Evolutionary conservation across 768 basidiomycete genomes (phyloP), one percentile per base, ranked within the genome.

Genomic region (Russula dissimulans): DNA sequence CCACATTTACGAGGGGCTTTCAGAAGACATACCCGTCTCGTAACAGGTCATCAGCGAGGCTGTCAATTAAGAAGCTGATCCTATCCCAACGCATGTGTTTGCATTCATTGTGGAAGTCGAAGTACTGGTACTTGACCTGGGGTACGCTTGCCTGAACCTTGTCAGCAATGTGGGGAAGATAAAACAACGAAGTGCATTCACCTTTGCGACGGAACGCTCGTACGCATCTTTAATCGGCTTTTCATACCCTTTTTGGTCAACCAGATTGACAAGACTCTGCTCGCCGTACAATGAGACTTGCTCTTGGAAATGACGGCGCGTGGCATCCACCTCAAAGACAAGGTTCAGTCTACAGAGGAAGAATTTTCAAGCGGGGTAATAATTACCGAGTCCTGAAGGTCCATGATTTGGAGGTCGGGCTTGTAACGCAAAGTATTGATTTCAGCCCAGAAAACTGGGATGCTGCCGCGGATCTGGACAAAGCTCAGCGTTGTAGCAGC

Each of bases 21-120:
- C 43, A 42, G 34, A 36, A 38, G 42, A 42, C 80, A 43, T 67
- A 89, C 91, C 89, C 87, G 64, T 91, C 79, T 57, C 75, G 76
- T 44, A 77, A 71, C 38, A 94, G 73, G 64, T 90, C 87, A 34
- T 86, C 81, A 65, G 85, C 79, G 52, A 97, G 70, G 56, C 79
- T 77, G 63, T 92, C 90, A 46, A 95, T 80, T 43, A 99, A 78
- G 15, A 92, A 71, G 55, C 82, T 82, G 64, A 99, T 91, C 48
- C 94, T 83, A 70, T 99, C 92, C 85, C 92, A 99, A 44, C 91
- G 86, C 87, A 98, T 91, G 51, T 89, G 79, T 69, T 84, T 89
- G 78, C 95, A 97, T 72, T 98, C 94, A 61, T 81, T 85, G 71
- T 97, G 95, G 77, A 99, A 99, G 69, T 99, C 97, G 67, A 97